phyloP scores from a whole-genome alignment of 2,329 filamentous ascomycete genomes.

The Talaromyces sp. region DNA sequence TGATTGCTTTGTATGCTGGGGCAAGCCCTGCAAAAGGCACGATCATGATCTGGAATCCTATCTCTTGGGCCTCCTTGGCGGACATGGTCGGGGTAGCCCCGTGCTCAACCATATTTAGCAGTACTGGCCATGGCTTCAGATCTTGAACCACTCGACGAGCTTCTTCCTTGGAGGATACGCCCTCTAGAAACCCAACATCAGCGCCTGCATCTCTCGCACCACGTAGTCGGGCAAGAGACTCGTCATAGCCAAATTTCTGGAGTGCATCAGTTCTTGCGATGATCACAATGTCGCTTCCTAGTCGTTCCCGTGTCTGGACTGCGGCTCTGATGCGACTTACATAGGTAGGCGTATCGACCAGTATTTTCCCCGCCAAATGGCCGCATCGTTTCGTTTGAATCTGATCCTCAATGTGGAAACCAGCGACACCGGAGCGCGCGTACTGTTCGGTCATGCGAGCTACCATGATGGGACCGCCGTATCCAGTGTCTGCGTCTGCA shows the following conservation, averaged over 20 bases:
- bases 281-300: conserved; percentile 23
- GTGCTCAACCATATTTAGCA: conserved; percentile 43
- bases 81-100: conserved; percentile 36
- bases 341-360: conserved; percentile 14
- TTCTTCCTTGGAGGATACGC: conserved; percentile 33
- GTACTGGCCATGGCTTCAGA: conserved; percentile 34
- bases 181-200: conserved; percentile 40
- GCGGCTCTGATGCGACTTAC: background rate
- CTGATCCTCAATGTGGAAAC: conserved; percentile 50
- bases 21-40: conserved; percentile 36
- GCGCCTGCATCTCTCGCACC: conserved; percentile 39
- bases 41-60: conserved; percentile 41
- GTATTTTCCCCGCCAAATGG: conserved; percentile 31
- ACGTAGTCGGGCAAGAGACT: conserved; percentile 32
- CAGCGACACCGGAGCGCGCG: conserved; percentile 45
- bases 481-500: conserved; percentile 53
- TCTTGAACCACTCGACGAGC: conserved; percentile 29
- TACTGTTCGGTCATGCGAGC: conserved; percentile 22
- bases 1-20: conserved; percentile 33
- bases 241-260: conserved; percentile 45
- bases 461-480: conserved; percentile 26
- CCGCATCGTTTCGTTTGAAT: conserved; percentile 38
- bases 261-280: conserved; percentile 29
- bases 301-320: background rate
- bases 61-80: conserved; percentile 31